Evolutionary conservation across 2,329 filamentous ascomycete genomes (phyloP), one percentile per base, ranked within the genome.

Genomic region (Diaporthe helianthi): DNA sequence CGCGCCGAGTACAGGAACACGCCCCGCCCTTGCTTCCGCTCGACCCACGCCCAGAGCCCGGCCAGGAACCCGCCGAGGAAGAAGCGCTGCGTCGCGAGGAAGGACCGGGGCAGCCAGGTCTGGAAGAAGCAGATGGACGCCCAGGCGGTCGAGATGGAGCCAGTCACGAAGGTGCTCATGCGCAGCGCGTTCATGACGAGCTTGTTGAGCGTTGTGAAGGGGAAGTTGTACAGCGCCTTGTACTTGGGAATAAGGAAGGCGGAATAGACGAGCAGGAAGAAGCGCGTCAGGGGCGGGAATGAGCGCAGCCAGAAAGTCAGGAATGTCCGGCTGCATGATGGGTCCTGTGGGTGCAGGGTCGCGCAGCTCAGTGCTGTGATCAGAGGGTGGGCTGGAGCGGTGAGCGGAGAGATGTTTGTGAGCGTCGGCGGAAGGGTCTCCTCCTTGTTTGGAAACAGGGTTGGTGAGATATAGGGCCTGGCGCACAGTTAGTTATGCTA

Each of bases 121-220:
- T 97, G 93, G 84, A 98, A 94, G 76, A 98, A 86, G 82, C 95
- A 99, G 74, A 98, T 90, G 69, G 89, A 91, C 1, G 90, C 94
- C 96, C 96, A 99, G 38, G 90, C 89, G 0, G 93, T 93, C 17
- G 93, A 93, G 69, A 97, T 89, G n/a, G 92, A 87, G 19, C 93
- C 92, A 0, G 94, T 94, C 60, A 93, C 82, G 75, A 97, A 94
- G 5, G 93, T 85, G 0, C 91, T 90, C 78, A 93, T 90, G 71
- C 91, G 88, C 36, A 98, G 85, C 24, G 95, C 90, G 38, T 85
- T 85, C 41, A 89, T 86, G 1, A 92, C 83, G 13, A 98, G 84
- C 5, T 78, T 78, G 76, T 92, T 92, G 15, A 94, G 79, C 2
- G 90, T 87, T 0, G 87, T 81, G 29, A 93, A 78, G 0, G 95